Conservation (phyloP, 495 filamentous ascomycete species). For the Xylaria curta region DNA sequence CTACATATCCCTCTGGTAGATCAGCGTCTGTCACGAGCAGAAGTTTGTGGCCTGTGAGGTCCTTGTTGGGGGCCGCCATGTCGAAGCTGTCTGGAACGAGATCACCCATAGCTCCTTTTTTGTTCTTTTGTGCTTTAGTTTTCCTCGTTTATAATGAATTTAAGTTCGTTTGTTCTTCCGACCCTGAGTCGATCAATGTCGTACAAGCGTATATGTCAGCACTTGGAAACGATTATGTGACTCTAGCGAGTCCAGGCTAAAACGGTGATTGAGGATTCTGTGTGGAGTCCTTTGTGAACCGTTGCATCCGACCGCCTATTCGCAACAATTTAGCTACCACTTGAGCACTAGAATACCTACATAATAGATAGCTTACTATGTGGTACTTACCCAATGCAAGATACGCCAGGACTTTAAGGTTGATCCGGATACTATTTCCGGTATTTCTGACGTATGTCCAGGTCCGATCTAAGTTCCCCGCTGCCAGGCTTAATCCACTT, state of each 20-base stretch:
- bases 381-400: not conserved
- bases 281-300: not conserved
- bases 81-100: not conserved
- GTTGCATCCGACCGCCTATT: not conserved
- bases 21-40: slow-evolving; percentile 55
- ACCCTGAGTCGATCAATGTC: not conserved
- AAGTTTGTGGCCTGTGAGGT: slow-evolving; percentile 52
- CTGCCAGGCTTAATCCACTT: too few relatives aligned
- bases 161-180: not conserved
- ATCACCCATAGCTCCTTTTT: slow-evolving; percentile 9
- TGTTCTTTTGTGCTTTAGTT: not conserved
- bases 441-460: too few relatives aligned
- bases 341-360: too few relatives aligned
- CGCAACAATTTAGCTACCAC: not conserved
- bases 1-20: slow-evolving; percentile 47
- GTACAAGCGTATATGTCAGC: not conserved
- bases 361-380: not conserved
- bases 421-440: too few relatives aligned
- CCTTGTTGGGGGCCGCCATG: slow-evolving; percentile 42
- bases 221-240: not conserved
- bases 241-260: not conserved
- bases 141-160: not conserved
- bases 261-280: not conserved
- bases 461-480: too few relatives aligned
- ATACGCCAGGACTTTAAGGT: not conserved